These are phyloP conservation scores for Polygonum maritimum DNA, from an alignment of 148 eudicot genomes.

Conservation along the genomic window DNA sequence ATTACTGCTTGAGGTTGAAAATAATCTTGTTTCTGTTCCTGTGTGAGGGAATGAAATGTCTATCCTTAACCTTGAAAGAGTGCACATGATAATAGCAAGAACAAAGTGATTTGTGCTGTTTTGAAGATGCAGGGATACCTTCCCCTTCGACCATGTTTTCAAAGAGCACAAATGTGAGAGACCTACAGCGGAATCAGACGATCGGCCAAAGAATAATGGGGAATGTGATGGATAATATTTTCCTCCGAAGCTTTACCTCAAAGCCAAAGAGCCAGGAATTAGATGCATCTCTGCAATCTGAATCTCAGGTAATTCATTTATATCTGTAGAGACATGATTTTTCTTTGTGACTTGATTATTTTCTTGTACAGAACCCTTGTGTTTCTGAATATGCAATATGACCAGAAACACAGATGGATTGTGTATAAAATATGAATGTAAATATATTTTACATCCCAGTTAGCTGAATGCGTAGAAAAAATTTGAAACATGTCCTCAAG, in stretches of 20 bases:
- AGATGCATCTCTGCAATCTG: conserved; percentile 51
- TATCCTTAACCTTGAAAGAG: background rate
- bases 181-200: conserved; percentile 71
- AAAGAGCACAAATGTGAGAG: conserved; percentile 40
- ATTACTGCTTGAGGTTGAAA: background rate
- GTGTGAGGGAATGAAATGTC: background rate
- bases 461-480: background rate
- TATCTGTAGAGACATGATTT: background rate
- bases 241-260: conserved; percentile 81
- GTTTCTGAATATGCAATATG: background rate
- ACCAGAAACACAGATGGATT: background rate
- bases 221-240: conserved; percentile 79
- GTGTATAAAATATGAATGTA: background rate
- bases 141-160: conserved; percentile 58
- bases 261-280: conserved; percentile 52
- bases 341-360: background rate
- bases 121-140: conserved; percentile 41
- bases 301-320: conserved; percentile 48
- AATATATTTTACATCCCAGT: background rate
- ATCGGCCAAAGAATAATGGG: conserved; percentile 92
- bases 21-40: background rate
- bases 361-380: background rate
- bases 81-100: too few relatives aligned
- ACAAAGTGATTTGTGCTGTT: too few relatives aligned
- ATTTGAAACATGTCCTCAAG: background rate